Evolutionary conservation across 768 basidiomycete species (phyloP), one percentile per base, ranked within the genome.

Genomic region (Tulasnella sp.): DNA sequence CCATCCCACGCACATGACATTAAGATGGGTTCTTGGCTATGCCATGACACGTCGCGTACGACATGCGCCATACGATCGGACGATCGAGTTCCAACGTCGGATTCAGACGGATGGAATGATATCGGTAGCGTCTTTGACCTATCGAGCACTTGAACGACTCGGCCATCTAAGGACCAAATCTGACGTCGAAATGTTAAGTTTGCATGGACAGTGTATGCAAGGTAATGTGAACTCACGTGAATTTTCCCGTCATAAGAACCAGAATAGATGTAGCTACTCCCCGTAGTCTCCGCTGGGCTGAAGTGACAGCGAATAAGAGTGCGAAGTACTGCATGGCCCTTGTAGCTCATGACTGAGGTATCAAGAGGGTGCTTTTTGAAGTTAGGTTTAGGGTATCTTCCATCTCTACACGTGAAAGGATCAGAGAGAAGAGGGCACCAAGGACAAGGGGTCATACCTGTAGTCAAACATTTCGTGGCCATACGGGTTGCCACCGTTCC

Each of bases 231-330:
- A 67, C 80, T 48, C 61, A 90, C 88, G 68, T 94, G 92, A 52
- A 94, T 80, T 60, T 69, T 77, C 9, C 90, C 89, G 65, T 96
- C 88, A 6, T 83, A 76, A 15, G 88, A 87, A 23, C 94, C 94
- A 19, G 91, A 93, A 69, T 97, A 98, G 40, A 99, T 78, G 70
- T 98, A 99, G 63, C 86, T 86, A 58, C 80, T 77, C 7, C 92
- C 91, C 6, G 96, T 99, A 4, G 90, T 91, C 67, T 91, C 86
- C 4, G 75, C 74, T 19, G 96, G 96, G 63, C 90, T 93, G 71
- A 98, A 99, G 71, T 97, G 85, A 67, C 93, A 97, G 55, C 96
- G 78, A 63, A 99, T 96, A 56, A 99, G 78, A 0, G 96, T 99
- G 40, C 84, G 78, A 40, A 94, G 70, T 21, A 98, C 90, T 9